phyloP scores from a whole-genome alignment of 345 rosid species.

The Rhizophora mangle region DNA sequence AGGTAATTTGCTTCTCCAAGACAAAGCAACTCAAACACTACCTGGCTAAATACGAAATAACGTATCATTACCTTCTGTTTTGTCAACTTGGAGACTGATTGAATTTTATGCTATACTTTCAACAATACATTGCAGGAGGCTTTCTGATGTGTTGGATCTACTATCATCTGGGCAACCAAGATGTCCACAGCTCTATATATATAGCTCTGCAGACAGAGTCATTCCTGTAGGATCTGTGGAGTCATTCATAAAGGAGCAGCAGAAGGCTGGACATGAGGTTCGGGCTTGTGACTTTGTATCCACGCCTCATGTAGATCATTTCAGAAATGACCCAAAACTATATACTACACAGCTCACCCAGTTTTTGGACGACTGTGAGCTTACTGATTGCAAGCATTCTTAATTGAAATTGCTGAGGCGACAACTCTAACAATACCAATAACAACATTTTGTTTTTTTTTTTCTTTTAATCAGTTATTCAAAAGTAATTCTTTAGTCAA shows the following conservation, averaged over 20 bases:
- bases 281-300: conserved; percentile 88
- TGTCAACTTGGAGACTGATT: not conserved
- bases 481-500: too few relatives aligned
- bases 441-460: too few relatives aligned
- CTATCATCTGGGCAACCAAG: conserved; percentile 73
- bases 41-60: not conserved
- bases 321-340: conserved; percentile 79
- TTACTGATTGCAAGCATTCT: conserved; percentile 40
- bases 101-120: not conserved
- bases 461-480: too few relatives aligned
- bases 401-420: conserved; percentile 4
- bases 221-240: conserved; percentile 80
- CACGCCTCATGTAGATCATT: conserved; percentile 97
- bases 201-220: conserved; percentile 93
- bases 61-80: not conserved
- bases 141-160: conserved; percentile 54
- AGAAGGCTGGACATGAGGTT: conserved; percentile 73
- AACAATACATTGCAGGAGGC: conserved; percentile 58
- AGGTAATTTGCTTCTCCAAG: conserved; percentile 40
- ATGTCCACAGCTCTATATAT: conserved; percentile 93
- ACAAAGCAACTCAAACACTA: not conserved
- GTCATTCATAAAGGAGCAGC: conserved; percentile 78
- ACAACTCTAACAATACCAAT: too few relatives aligned
- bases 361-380: conserved; percentile 73
- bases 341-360: conserved; percentile 71